Percentiles rank a stretch among this genome's conserved stretches.
phyloP scores from a whole-genome alignment of 129 eudicot species.

The Escallonia herrerae region DNA sequence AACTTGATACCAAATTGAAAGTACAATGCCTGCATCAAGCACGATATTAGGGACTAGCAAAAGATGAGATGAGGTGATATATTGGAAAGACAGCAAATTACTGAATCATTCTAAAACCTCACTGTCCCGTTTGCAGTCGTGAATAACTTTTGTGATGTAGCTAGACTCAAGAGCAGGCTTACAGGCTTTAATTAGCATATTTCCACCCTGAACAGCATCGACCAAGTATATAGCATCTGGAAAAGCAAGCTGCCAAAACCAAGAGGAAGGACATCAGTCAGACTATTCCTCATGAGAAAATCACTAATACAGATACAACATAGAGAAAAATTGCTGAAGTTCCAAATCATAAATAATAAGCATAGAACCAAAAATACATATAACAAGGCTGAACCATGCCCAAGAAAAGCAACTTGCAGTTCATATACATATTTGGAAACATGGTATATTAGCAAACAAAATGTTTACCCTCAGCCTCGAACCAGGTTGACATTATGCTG shows the following conservation, averaged over 20 bases:
- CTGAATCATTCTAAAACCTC: slow-evolving; percentile 15
- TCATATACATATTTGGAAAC: too few species aligned
- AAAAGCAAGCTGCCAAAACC: slow-evolving; percentile 26
- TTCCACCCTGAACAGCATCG: slow-evolving; percentile 27
- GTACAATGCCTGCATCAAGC: slow-evolving; percentile 25
- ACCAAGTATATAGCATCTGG: slow-evolving; percentile 28
- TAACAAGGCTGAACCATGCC: too few species aligned
- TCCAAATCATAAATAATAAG: too few species aligned
- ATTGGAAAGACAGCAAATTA: background rate
- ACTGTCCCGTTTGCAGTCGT: slow-evolving; percentile 38
- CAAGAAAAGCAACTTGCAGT: too few species aligned
- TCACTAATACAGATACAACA: too few species aligned
- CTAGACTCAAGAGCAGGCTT: slow-evolving; percentile 38
- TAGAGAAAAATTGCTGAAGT: too few species aligned
- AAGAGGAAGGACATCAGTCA: background rate
- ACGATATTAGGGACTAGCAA: background rate
- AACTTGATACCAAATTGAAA: slow-evolving; percentile 33
- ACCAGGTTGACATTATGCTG: too few species aligned
- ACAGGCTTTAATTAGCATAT: slow-evolving; percentile 23
- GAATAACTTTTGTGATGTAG: slow-evolving; percentile 28
- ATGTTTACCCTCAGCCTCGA: too few species aligned
- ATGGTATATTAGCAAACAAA: too few species aligned
- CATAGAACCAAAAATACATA: too few species aligned
- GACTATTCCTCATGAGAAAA: background rate
- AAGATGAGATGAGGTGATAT: background rate